A percentile compares a stretch with the other conserved stretches of the same genome.
These are phyloP conservation scores for Candida tunisiensis DNA, from an alignment of 1,139 yeast species.

Conservation along the genomic window DNA sequence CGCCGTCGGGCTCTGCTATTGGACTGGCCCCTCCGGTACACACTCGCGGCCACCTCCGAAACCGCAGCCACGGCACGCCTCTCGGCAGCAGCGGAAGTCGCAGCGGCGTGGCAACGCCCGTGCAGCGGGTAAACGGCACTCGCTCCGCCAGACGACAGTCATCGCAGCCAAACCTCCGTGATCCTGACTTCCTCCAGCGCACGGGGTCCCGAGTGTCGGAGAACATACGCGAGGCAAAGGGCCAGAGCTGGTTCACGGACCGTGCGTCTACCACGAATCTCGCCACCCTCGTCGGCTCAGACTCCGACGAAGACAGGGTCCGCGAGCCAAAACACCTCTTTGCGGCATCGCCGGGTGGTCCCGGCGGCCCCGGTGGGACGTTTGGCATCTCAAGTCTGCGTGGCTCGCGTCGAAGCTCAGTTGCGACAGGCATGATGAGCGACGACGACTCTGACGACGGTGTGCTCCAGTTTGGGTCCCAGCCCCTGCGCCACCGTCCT, in stretches of 20 bases:
- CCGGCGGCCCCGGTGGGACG: constrained; percentile 5
- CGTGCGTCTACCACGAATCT: constrained; percentile 7
- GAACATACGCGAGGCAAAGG: constrained; percentile 11
- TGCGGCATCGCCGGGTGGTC: constrained; percentile 1
- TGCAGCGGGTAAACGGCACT: neutral
- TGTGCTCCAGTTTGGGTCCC: too few species aligned
- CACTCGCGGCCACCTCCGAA: too few species aligned
- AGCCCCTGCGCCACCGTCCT: too few species aligned
- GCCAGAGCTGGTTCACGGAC: constrained; percentile 12
- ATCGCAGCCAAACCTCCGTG: neutral
- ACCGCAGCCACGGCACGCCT: neutral
- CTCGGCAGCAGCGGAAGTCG: too few species aligned
- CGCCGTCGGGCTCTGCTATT: neutral
- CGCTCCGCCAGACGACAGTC: too few species aligned
- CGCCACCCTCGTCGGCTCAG: constrained; percentile 2
- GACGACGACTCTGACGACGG: constrained; percentile 3
- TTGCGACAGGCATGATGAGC: constrained; percentile 3
- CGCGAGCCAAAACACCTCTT: constrained; percentile 6
- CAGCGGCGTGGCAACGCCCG: too few species aligned
- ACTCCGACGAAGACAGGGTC: constrained; percentile 6
- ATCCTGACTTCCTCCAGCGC: constrained; percentile 9
- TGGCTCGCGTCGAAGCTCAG: constrained; percentile 2
- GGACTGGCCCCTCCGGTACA: too few species aligned
- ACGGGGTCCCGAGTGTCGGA: constrained; percentile 15
- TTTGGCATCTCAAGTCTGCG: constrained; percentile 4